Evolutionary conservation across 2,329 filamentous ascomycete species (phyloP), one percentile per base, ranked within the genome.

Genomic region (Penicillium thymicola): DNA sequence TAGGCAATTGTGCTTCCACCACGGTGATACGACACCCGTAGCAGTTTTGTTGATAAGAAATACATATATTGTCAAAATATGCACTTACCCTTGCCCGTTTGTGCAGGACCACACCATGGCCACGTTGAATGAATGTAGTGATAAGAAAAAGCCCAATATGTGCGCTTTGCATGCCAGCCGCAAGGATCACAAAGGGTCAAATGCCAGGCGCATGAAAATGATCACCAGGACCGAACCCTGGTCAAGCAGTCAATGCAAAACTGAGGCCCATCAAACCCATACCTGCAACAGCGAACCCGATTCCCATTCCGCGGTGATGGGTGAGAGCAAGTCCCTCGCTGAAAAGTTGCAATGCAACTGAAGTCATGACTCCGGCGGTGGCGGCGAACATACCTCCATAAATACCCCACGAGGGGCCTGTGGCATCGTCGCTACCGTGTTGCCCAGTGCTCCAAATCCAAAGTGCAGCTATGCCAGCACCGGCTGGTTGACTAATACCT

Each of bases 311-410:
- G 16, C 71, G 70, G 38, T 71, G 67, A 58, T 77, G 74, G 63
- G 90, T 92, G 69, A 97, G 75, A 56, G 88, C 89, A 70, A 96
- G 73, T 63, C 88, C 89, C 78, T 99, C 92, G 4, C 89, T 87
- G 68, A 97, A 93, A 7, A 99, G 79, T 75, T 95, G 90, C 69
- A 99, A 75, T 3, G 89, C 92, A 30, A 99, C 94, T 66, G 89
- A 94, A 28, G 91, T 88, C 94, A 99, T 97, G 66, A 99, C 95
- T 1, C 94, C 94, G 0, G 92, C 87, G 0, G 93, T 97, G 10
- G 87, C 79, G 7, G 91, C 92, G 77, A 99, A 99, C 76, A 97
- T 87, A 51, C 74, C 75, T 23, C 76, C 79, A 57, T 78, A 80
- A 0, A 84, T 80, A 32, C 76, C 80, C 68, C 85, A 83, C 1